A percentile compares a stretch with the other conserved stretches of the same genome.
These are phyloP conservation scores for Ramicandelaber brevisporus DNA, from an alignment of 192 early-diverging fungal species.

Conservation along the genomic window DNA sequence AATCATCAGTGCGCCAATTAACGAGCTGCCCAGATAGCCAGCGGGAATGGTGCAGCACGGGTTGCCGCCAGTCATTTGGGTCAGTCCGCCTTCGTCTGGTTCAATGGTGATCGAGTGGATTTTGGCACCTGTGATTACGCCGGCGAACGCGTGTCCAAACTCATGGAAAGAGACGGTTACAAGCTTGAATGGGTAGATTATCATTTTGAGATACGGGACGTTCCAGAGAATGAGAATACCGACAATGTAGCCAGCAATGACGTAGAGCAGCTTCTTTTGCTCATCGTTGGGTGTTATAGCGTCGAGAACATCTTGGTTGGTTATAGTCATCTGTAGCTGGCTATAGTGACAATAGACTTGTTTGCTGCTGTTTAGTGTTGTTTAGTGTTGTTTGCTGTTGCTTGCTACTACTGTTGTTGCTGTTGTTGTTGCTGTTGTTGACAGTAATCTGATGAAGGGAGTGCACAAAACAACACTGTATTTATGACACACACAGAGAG, in stretches of 20 bases:
- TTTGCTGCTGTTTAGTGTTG: too few relatives aligned
- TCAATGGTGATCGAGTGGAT: slow-evolving; percentile 75
- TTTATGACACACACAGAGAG: too few relatives aligned
- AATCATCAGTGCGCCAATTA: slow-evolving; percentile 78
- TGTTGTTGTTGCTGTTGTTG: too few relatives aligned
- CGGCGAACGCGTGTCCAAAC: slow-evolving; percentile 78
- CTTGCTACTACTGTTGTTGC: too few relatives aligned
- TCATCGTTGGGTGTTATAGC: slow-evolving; percentile 16
- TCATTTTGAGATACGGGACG: slow-evolving; percentile 53
- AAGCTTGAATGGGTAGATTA: slow-evolving; percentile 91
- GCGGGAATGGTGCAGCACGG: slow-evolving; percentile 61
- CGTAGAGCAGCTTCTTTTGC: slow-evolving; percentile 9
- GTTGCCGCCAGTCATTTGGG: slow-evolving; percentile 58
- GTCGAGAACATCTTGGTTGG: too few relatives aligned
- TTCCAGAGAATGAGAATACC: slow-evolving; percentile 64
- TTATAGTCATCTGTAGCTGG: too few relatives aligned
- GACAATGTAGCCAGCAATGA: slow-evolving; percentile 35
- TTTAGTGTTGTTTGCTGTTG: too few relatives aligned
- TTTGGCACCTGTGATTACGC: slow-evolving; percentile 63
- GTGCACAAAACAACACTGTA: too few relatives aligned
- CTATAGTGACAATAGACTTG: too few relatives aligned
- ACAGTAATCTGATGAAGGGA: too few relatives aligned
- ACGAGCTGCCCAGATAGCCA: slow-evolving; percentile 70
- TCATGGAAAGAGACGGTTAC: slow-evolving; percentile 85
- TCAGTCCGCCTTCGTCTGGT: slow-evolving; percentile 79